Evolutionary conservation across 306 rosid genomes (phyloP).

Genomic region (Cucurbita ficifolia): DNA sequence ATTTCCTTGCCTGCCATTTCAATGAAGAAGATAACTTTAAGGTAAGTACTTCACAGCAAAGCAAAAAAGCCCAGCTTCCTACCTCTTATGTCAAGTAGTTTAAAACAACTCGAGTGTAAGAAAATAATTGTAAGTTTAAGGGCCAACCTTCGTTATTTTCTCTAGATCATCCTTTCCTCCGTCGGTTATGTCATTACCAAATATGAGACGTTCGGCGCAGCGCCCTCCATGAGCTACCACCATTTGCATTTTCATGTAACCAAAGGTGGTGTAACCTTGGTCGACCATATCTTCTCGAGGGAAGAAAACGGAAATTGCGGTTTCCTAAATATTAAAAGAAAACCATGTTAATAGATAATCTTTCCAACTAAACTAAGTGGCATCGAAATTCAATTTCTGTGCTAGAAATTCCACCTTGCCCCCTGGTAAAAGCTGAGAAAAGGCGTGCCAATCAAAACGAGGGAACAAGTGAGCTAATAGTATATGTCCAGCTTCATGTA

Average conservation of each 20-base stretch:
- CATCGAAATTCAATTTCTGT: background rate
- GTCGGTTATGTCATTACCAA: slow-evolving; percentile 75
- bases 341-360: slow-evolving; percentile 4
- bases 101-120: background rate
- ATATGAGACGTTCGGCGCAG: slow-evolving; percentile 72
- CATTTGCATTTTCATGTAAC: slow-evolving; percentile 95
- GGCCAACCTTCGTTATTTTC: slow-evolving; percentile 77
- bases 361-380: background rate
- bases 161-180: slow-evolving; percentile 90
- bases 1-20: background rate
- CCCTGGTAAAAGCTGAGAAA: slow-evolving; percentile 96
- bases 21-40: background rate
- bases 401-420: slow-evolving; percentile 64
- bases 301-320: slow-evolving; percentile 80
- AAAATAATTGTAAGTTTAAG: background rate
- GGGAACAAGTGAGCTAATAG: slow-evolving; percentile 92
- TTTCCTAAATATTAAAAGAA: slow-evolving; percentile 47
- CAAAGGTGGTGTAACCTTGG: slow-evolving; percentile 94
- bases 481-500: slow-evolving; percentile 95
- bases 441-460: slow-evolving; percentile 94
- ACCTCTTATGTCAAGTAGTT: background rate
- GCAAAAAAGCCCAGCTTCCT: background rate
- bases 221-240: slow-evolving; percentile 96
- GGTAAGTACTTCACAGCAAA: background rate
- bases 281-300: slow-evolving; percentile 93